A percentile compares a stretch with the other conserved stretches of the same genome.
These are phyloP conservation scores for Sapria himalayana DNA, from an alignment of 345 rosid genomes.

Conservation along the genomic window DNA sequence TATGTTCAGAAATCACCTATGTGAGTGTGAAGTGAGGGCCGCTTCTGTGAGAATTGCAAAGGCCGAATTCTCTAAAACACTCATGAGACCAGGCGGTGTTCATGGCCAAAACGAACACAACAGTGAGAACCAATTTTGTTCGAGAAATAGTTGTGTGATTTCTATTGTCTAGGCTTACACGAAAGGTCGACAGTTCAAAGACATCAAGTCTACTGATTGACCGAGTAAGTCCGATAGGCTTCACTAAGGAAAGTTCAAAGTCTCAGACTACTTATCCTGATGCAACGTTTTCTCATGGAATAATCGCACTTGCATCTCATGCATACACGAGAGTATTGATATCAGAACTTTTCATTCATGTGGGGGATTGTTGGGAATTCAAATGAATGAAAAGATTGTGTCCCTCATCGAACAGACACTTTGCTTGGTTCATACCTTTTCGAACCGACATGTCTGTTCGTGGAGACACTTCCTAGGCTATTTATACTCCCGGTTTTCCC, in stretches of 20 bases:
- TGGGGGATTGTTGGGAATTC: conserved; percentile 1
- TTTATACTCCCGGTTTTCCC: too few relatives aligned
- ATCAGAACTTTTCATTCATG: background rate
- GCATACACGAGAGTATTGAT: too few relatives aligned
- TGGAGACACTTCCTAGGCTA: too few relatives aligned
- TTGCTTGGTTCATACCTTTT: too few relatives aligned
- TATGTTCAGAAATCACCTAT: background rate
- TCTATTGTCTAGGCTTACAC: too few relatives aligned
- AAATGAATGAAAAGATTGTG: too few relatives aligned
- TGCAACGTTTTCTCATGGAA: background rate
- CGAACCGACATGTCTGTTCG: too few relatives aligned
- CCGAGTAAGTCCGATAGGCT: background rate
- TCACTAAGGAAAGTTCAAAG: background rate
- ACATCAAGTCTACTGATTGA: background rate
- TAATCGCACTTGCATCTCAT: too few relatives aligned
- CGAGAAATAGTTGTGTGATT: too few relatives aligned
- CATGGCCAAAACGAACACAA: background rate
- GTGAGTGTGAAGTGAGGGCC: background rate
- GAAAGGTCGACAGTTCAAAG: background rate
- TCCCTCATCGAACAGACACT: too few relatives aligned
- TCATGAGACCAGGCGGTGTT: background rate
- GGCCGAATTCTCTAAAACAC: background rate
- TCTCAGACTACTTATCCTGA: background rate
- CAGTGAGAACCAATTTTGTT: background rate
- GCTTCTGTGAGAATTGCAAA: background rate